These are phyloP conservation scores for Syncephalastrum sp. DNA, from an alignment of 371 early-diverging fungal species.

Conservation along the genomic window DNA sequence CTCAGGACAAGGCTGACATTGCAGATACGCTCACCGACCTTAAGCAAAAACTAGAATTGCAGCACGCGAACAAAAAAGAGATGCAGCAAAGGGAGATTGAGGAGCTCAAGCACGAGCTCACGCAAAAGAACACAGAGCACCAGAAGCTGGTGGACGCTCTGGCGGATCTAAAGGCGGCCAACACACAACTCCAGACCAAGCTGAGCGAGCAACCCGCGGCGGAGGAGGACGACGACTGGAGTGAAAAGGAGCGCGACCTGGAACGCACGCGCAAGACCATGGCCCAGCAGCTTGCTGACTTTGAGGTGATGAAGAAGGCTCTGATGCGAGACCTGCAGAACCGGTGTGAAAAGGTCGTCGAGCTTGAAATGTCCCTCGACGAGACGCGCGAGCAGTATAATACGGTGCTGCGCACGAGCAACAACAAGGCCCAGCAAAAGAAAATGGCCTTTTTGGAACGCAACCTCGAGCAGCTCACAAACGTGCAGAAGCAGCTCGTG, in stretches of 20 bases:
- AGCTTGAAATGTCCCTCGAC: conserved; percentile 92
- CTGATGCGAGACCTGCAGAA: conserved; percentile 94
- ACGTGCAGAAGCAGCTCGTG: conserved; percentile 93
- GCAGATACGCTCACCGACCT: conserved; percentile 75
- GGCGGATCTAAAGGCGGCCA: conserved; percentile 58
- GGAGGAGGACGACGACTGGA: conserved; percentile 19
- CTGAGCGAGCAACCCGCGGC: conserved; percentile 23
- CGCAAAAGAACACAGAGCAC: conserved; percentile 73
- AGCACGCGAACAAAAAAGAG: conserved; percentile 76
- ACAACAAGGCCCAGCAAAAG: conserved; percentile 84
- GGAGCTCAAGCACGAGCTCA: conserved; percentile 63
- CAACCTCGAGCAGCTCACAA: conserved; percentile 92
- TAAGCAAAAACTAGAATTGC: conserved; percentile 82
- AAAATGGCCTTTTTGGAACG: conserved; percentile 95
- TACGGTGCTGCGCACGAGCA: conserved; percentile 75
- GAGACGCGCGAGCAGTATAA: conserved; percentile 91
- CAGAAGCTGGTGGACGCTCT: conserved; percentile 59
- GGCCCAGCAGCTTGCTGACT: conserved; percentile 89
- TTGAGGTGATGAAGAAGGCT: conserved; percentile 95
- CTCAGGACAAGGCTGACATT: conserved; percentile 62
- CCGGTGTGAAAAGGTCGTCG: conserved; percentile 93
- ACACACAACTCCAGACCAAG: conserved; percentile 61
- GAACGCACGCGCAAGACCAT: conserved; percentile 88
- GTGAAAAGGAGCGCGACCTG: conserved; percentile 77
- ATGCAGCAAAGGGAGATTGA: conserved; percentile 81